phyloP scores from a whole-genome alignment of 2,329 filamentous ascomycete species.

The Aspergillus clavatus region DNA sequence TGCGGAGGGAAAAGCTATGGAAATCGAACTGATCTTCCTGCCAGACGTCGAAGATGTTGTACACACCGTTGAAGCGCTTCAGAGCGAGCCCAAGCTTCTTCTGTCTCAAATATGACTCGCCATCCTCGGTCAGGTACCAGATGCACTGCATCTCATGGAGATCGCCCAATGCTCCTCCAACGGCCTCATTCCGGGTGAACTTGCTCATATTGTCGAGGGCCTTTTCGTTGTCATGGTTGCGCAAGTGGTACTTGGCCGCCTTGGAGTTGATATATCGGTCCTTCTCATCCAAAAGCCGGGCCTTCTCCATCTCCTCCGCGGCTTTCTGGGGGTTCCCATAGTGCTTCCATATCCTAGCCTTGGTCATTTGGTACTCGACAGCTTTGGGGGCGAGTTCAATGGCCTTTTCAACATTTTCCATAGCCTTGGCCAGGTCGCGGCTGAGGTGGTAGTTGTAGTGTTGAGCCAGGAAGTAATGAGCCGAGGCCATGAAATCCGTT shows the following conservation, averaged over 20 bases:
- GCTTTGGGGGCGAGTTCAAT: slow-evolving; percentile 73
- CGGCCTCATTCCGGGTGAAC: slow-evolving; percentile 87
- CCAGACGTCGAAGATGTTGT: slow-evolving; percentile 94
- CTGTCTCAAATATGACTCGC: slow-evolving; percentile 78
- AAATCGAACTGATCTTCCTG: slow-evolving; percentile 99
- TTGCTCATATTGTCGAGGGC: slow-evolving; percentile 85
- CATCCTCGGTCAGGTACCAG: slow-evolving; percentile 95
- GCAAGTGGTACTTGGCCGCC: slow-evolving; percentile 90
- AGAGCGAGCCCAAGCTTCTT: slow-evolving; percentile 78
- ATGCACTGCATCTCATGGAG: slow-evolving; percentile 97
- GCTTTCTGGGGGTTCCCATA: slow-evolving; percentile 73
- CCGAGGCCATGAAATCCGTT: slow-evolving; percentile 66
- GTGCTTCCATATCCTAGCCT: slow-evolving; percentile 92
- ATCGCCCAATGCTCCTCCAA: slow-evolving; percentile 82
- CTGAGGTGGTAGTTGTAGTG: slow-evolving; percentile 93
- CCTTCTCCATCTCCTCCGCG: slow-evolving; percentile 80
- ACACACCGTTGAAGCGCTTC: slow-evolving; percentile 84
- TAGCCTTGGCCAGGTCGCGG: slow-evolving; percentile 75
- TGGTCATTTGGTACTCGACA: slow-evolving; percentile 91
- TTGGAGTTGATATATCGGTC: slow-evolving; percentile 99
- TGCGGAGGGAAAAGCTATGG: slow-evolving; percentile 93
- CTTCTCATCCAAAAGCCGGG: slow-evolving; percentile 76
- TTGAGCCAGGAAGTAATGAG: slow-evolving; percentile 89
- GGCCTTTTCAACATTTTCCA: slow-evolving; percentile 76
- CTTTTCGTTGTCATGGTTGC: slow-evolving; percentile 83